Conservation (phyloP, 345 rosid genomes). For the Hypericum androsaemum region DNA sequence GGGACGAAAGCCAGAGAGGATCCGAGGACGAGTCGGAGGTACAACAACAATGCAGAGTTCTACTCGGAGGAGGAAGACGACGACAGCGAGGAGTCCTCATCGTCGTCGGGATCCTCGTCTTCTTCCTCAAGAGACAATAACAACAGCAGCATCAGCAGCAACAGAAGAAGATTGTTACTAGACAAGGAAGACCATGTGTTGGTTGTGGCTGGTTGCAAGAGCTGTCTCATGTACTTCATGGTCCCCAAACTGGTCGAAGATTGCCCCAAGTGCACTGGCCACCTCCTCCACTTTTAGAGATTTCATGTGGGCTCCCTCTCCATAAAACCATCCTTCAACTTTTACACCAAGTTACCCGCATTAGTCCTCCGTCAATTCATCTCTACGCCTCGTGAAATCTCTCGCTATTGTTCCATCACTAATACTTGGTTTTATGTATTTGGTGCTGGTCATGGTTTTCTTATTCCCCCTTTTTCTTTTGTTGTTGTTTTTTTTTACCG, state of each 20-base stretch:
- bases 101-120: constrained; percentile 52
- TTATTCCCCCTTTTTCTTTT: too few species aligned
- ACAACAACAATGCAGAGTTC: constrained; percentile 18
- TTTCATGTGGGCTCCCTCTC: constrained; percentile 37
- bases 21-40: constrained; percentile 36
- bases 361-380: constrained; percentile 2
- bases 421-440: background rate
- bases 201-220: constrained; percentile 93
- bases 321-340: constrained; percentile 8
- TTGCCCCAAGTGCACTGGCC: constrained; percentile 79
- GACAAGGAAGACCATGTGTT: constrained; percentile 42
- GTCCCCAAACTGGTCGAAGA: constrained; percentile 65
- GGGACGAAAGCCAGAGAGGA: constrained; percentile 64
- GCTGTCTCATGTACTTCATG: constrained; percentile 90
- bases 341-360: too few species aligned
- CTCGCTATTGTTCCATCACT: background rate
- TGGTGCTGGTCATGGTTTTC: too few species aligned
- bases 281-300: constrained; percentile 73
- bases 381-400: background rate
- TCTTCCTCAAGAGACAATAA: constrained; percentile 27
- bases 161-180: constrained; percentile 8
- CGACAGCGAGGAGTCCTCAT: constrained; percentile 46
- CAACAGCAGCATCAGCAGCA: constrained; percentile 7
- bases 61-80: constrained; percentile 34
- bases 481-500: too few species aligned